These are phyloP conservation scores for Alternaria sp. DNA, from an alignment of 2,329 filamentous ascomycete genomes.

Conservation along the genomic window DNA sequence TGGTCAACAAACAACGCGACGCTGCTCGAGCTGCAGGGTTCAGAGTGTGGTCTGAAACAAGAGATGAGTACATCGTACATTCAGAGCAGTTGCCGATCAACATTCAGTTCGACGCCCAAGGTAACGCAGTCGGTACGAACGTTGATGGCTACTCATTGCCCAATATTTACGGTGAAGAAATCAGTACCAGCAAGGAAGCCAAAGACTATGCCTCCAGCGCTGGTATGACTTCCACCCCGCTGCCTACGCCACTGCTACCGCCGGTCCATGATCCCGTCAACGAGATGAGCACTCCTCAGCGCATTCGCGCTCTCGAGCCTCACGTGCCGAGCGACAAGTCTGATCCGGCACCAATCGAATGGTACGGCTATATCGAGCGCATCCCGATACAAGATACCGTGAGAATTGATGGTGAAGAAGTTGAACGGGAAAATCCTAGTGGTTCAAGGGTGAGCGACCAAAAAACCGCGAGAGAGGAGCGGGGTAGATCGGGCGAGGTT, in stretches of 20 bases:
- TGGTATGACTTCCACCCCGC: not conserved
- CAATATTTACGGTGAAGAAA: conserved; percentile 22
- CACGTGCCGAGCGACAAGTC: not conserved
- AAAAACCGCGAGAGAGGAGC: not conserved
- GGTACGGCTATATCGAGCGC: conserved; percentile 1
- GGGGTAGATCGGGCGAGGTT: accelerated
- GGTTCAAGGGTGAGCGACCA: not conserved
- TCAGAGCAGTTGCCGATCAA: conserved; percentile 18
- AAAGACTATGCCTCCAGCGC: not conserved
- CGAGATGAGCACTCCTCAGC: not conserved
- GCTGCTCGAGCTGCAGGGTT: conserved; percentile 19
- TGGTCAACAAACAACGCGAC: conserved; percentile 15
- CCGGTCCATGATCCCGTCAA: too few species aligned
- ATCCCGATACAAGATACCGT: not conserved
- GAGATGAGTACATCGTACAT: conserved; percentile 23
- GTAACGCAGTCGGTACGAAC: conserved; percentile 4
- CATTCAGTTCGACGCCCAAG: conserved; percentile 14
- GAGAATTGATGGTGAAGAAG: not conserved
- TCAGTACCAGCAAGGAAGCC: not conserved
- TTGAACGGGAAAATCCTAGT: not conserved
- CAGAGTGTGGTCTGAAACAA: conserved; percentile 16
- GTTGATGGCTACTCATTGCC: conserved; percentile 7
- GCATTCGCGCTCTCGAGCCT: not conserved
- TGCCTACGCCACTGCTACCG: not conserved
- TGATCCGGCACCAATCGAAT: not conserved